Conservation (phyloP, 306 rosid genomes). For the Prunus armeniaca region DNA sequence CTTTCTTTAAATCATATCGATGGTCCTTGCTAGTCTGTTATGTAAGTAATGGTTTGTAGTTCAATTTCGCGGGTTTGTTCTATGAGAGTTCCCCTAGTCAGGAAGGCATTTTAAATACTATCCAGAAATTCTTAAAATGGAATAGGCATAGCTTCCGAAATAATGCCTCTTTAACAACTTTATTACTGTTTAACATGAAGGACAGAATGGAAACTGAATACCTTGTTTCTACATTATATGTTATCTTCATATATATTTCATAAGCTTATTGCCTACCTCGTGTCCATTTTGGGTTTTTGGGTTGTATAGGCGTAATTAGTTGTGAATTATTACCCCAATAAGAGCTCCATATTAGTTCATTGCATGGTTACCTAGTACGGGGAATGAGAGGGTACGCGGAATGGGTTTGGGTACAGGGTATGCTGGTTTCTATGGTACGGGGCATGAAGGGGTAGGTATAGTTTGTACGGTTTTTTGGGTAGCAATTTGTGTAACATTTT, state of each 20-base stretch:
- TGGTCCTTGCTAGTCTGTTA: background rate
- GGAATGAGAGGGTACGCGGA: too few species aligned
- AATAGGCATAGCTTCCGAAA: background rate
- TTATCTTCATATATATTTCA: background rate
- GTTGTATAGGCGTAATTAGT: background rate
- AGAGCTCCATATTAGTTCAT: background rate
- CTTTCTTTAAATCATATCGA: background rate
- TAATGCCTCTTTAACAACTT: background rate
- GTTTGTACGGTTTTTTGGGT: too few species aligned
- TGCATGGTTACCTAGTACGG: too few species aligned
- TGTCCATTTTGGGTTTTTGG: slow-evolving; percentile 2
- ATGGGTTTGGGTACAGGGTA: too few species aligned
- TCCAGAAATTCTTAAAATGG: background rate
- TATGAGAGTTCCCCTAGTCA: background rate
- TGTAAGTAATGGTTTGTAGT: background rate
- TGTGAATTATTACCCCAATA: background rate
- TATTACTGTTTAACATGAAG: background rate
- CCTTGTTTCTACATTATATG: background rate
- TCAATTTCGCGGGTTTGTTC: background rate
- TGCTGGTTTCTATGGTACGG: too few species aligned
- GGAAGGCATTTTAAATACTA: background rate
- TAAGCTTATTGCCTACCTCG: background rate
- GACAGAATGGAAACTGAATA: background rate
- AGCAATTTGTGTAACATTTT: too few species aligned
- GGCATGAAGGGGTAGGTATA: too few species aligned